Percentiles rank a stretch among this genome's conserved stretches.
These are phyloP conservation scores for Begonia fuchsioides DNA, from an alignment of 306 rosid species.

Conservation along the genomic window DNA sequence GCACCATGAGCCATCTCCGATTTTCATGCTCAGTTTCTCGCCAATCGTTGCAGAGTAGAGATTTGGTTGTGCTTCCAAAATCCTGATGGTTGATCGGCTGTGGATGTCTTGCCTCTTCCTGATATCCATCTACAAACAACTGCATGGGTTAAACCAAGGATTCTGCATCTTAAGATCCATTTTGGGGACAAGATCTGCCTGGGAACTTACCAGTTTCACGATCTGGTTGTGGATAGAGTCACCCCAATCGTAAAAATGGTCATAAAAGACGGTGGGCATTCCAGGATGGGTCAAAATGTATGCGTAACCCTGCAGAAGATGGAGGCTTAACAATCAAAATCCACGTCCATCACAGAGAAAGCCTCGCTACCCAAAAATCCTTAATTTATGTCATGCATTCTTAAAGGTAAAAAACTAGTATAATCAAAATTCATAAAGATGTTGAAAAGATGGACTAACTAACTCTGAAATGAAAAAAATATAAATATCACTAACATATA, in stretches of 20 bases:
- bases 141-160: background rate
- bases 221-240: constrained; percentile 52
- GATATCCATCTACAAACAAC: constrained; percentile 42
- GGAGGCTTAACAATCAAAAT: background rate
- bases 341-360: no score
- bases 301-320: constrained; percentile 58
- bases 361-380: no score
- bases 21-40: constrained; percentile 72
- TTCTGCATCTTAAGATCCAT: background rate
- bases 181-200: background rate
- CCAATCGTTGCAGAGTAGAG: constrained; percentile 76
- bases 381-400: no score
- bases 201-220: constrained; percentile 52
- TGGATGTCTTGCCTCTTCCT: constrained; percentile 67
- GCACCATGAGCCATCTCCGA: constrained; percentile 79
- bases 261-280: constrained; percentile 77
- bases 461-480: no score
- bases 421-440: no score
- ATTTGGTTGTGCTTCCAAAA: constrained; percentile 65
- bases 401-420: no score
- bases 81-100: constrained; percentile 58
- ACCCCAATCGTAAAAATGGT: constrained; percentile 69
- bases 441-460: no score
- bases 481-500: no score
- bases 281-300: constrained; percentile 90